A percentile compares a stretch with the other conserved stretches of the same genome.
Conservation (phyloP, 805 yeast species). For the Metschnikowia continentalis region DNA sequence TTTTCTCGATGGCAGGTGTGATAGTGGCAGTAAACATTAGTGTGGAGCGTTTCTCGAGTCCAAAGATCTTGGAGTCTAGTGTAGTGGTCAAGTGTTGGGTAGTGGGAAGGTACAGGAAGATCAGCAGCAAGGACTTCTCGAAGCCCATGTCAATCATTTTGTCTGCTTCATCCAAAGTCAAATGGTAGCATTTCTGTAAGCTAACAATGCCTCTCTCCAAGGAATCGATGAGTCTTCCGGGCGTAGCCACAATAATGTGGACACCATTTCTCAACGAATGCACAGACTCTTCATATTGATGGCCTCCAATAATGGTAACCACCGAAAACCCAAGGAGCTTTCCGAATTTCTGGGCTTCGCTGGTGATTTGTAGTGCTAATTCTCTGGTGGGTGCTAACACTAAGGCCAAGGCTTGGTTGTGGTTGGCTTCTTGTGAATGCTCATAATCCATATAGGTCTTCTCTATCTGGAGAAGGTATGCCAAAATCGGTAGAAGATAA, state of each 20-base stretch:
- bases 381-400: slow-evolving; percentile 92
- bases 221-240: slow-evolving; percentile 85
- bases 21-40: slow-evolving; percentile 96
- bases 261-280: slow-evolving; percentile 57
- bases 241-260: slow-evolving; percentile 87
- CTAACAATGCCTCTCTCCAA: slow-evolving; percentile 62
- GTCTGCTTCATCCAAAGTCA: slow-evolving; percentile 92
- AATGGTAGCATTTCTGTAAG: slow-evolving; percentile 56
- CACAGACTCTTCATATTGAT: slow-evolving; percentile 70
- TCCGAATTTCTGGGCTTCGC: slow-evolving; percentile 56
- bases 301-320: slow-evolving; percentile 85
- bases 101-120: slow-evolving; percentile 53
- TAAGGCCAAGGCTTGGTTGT: slow-evolving; percentile 68
- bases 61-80: slow-evolving; percentile 37
- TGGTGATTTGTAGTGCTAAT: slow-evolving; percentile 80
- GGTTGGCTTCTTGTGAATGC: slow-evolving; percentile 43
- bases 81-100: slow-evolving; percentile 21
- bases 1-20: slow-evolving; percentile 64
- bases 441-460: slow-evolving; percentile 31
- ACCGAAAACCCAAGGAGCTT: slow-evolving; percentile 38
- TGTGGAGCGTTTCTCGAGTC: slow-evolving; percentile 47
- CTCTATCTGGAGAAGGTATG: slow-evolving; percentile 42
- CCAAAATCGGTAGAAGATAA: slow-evolving; percentile 67
- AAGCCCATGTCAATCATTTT: slow-evolving; percentile 94
- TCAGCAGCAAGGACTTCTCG: slow-evolving; percentile 67